Evolutionary conservation across 2,329 filamentous ascomycete species (phyloP).

Genomic region (Diaporthe nobilis): DNA sequence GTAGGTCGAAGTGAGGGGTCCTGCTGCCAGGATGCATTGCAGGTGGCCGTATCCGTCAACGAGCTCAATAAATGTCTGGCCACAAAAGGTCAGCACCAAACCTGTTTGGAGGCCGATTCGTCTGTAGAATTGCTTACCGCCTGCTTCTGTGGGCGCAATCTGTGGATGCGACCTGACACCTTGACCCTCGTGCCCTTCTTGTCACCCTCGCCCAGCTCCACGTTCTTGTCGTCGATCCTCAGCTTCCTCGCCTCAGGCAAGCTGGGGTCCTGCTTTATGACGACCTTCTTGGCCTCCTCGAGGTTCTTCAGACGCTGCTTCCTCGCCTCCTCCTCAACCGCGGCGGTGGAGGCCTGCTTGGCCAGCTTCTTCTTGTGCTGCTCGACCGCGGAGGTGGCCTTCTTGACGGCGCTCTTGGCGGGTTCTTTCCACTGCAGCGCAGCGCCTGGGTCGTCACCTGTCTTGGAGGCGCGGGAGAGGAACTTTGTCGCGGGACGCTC

Average conservation of each 20-base stretch:
- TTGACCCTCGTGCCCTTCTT: conserved; percentile 80
- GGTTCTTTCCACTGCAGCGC: conserved; percentile 84
- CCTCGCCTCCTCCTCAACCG: conserved; percentile 80
- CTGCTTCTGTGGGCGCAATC: conserved; percentile 85
- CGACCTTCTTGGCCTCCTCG: conserved; percentile 86
- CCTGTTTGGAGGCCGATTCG: no score
- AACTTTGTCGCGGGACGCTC: conserved; percentile 72
- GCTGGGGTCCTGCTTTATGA: conserved; percentile 78
- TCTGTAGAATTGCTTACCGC: conserved; percentile 63
- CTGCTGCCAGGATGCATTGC: conserved; percentile 84
- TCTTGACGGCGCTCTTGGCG: conserved; percentile 88
- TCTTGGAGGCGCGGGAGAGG: conserved; percentile 77
- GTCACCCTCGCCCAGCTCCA: conserved; percentile 69
- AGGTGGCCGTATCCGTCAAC: conserved; percentile 87
- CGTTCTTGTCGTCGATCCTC: conserved; percentile 79
- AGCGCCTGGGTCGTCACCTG: conserved; percentile 74
- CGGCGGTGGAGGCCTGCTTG: conserved; percentile 81
- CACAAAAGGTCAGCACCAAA: conserved; percentile 17
- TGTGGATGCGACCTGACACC: conserved; percentile 87
- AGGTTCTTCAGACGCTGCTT: conserved; percentile 77
- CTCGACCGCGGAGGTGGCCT: conserved; percentile 81
- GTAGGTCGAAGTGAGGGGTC: conserved; percentile 90
- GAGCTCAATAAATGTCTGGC: conserved; percentile 80
- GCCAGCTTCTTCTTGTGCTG: conserved; percentile 86
- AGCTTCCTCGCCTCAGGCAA: conserved; percentile 83